Evolutionary conservation across 2,329 filamentous ascomycete genomes (phyloP).

Genomic region (Cladophialophora immunda): DNA sequence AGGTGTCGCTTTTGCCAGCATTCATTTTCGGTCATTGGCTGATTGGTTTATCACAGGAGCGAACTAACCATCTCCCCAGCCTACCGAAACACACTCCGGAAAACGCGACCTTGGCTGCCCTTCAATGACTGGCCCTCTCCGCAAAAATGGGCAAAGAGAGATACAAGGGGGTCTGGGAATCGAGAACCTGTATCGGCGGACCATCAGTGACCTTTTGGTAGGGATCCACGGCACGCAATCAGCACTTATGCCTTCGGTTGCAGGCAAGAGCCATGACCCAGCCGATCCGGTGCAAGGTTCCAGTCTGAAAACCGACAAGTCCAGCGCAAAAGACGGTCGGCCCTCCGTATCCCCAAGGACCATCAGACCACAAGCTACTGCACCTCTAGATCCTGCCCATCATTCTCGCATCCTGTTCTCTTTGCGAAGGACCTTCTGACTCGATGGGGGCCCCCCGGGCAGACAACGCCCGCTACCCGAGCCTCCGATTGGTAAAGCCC

Average conservation of each 20-base stretch:
- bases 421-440: neutral
- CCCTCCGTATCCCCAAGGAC: neutral
- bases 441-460: neutral
- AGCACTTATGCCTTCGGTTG: constrained; percentile 13
- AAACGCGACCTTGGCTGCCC: neutral
- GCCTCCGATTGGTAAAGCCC: constrained; percentile 15
- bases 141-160: neutral
- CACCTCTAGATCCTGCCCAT: constrained; percentile 10
- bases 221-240: constrained; percentile 1
- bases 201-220: neutral
- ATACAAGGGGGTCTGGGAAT: neutral
- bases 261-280: constrained; percentile 18
- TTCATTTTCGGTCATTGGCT: constrained; percentile 1
- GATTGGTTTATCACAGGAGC: neutral
- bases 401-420: constrained; percentile 7
- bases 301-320: constrained; percentile 5
- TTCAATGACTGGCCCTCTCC: neutral
- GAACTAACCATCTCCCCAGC: neutral
- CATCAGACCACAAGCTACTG: constrained; percentile 6
- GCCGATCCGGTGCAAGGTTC: constrained; percentile 9
- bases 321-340: neutral
- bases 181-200: constrained; percentile 4
- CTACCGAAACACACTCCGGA: neutral
- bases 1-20: neutral
- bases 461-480: constrained; percentile 1